phyloP scores from a whole-genome alignment of 2,329 filamentous ascomycete genomes.

The Aspergillus ruber region DNA sequence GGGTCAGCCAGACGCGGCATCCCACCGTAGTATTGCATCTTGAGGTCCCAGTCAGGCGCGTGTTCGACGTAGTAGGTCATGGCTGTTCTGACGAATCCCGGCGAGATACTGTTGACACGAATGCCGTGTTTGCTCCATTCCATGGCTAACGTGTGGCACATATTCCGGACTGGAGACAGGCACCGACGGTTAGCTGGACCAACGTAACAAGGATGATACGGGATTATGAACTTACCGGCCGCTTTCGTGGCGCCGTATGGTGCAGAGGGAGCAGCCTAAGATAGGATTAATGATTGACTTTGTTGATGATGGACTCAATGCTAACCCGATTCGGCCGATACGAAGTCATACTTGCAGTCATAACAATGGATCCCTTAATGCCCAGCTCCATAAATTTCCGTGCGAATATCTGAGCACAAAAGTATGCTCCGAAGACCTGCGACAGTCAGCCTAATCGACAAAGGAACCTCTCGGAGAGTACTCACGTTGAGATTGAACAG shows the following conservation, averaged over 20 bases:
- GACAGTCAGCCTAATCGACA: not conserved
- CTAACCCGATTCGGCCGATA: constrained; percentile 42
- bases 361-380: constrained; percentile 34
- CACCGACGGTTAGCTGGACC: not conserved
- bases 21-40: constrained; percentile 54
- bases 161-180: constrained; percentile 13
- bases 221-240: constrained; percentile 18
- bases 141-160: constrained; percentile 36
- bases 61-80: constrained; percentile 48
- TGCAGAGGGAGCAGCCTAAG: constrained; percentile 44
- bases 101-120: constrained; percentile 40
- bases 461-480: not conserved
- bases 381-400: constrained; percentile 37
- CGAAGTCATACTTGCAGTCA: constrained; percentile 45
- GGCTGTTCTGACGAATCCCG: constrained; percentile 39
- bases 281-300: not conserved
- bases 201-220: not conserved
- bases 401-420: constrained; percentile 24
- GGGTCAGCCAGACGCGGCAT: constrained; percentile 50
- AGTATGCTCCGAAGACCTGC: constrained; percentile 23
- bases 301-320: not conserved
- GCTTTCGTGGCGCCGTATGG: constrained; percentile 44
- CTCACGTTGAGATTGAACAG: constrained; percentile 41
- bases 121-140: constrained; percentile 43
- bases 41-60: constrained; percentile 50